phyloP scores from a whole-genome alignment of 805 yeast genomes.

The Citeromyces matritensis region DNA sequence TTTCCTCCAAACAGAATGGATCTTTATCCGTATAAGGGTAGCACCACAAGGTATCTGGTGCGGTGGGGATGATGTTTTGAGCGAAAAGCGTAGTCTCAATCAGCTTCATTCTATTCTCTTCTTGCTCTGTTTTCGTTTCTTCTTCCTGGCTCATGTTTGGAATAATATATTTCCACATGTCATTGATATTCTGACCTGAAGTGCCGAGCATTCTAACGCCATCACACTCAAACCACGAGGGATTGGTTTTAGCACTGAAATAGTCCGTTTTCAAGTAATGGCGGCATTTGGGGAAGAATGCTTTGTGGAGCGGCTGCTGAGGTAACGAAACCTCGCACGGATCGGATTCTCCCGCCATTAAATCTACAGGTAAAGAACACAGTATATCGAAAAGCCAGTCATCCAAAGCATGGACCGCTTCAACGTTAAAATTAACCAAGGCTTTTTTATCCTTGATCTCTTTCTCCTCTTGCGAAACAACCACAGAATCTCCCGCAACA shows the following conservation, averaged over 20 bases:
- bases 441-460: conserved; percentile 16
- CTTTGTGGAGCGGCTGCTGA: conserved; percentile 77
- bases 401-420: conserved; percentile 42
- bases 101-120: conserved; percentile 37
- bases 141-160: conserved; percentile 18
- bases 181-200: conserved; percentile 76
- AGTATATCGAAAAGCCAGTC: conserved; percentile 39
- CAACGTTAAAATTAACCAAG: conserved; percentile 29
- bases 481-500: conserved; percentile 57
- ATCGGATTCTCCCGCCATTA: conserved; percentile 79
- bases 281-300: conserved; percentile 40
- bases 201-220: conserved; percentile 52
- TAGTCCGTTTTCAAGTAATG: conserved; percentile 18
- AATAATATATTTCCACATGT: conserved; percentile 52
- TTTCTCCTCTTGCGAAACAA: conserved; percentile 8
- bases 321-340: conserved; percentile 81
- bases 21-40: conserved; percentile 68
- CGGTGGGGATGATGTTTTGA: conserved; percentile 87
- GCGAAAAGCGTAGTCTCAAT: conserved; percentile 60
- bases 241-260: conserved; percentile 45
- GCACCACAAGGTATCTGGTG: conserved; percentile 89
- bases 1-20: conserved; percentile 67
- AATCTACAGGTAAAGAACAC: conserved; percentile 46
- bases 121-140: conserved; percentile 6
- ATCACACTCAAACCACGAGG: conserved; percentile 50